Percentiles rank a stretch among this genome's conserved stretches.
phyloP scores from a whole-genome alignment of 2,329 filamentous ascomycete genomes.

The Alternaria ventricosa region DNA sequence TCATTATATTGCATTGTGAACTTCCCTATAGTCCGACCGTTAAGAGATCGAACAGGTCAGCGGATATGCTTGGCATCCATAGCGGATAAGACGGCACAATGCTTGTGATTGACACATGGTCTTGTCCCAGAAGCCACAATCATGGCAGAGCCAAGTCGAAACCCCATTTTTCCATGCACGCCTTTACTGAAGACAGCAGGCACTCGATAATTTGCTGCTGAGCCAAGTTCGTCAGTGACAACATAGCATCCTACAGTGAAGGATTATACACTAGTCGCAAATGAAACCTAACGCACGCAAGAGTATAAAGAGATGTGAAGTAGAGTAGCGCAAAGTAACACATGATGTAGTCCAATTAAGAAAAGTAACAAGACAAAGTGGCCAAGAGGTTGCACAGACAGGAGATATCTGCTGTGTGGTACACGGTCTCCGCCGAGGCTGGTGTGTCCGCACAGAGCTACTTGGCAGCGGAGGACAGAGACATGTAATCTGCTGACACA shows the following conservation, averaged over 20 bases:
- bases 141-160: neutral
- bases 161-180: neutral
- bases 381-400: constrained; percentile 8
- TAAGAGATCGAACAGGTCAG: neutral
- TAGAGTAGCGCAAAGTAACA: neutral
- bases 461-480: constrained; percentile 9
- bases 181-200: neutral
- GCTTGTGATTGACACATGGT: neutral
- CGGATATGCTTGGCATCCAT: neutral
- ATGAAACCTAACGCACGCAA: neutral
- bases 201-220: neutral
- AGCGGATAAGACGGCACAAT: neutral
- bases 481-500: neutral
- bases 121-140: neutral
- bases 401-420: neutral
- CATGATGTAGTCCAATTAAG: neutral
- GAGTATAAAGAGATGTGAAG: neutral
- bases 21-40: too few species aligned
- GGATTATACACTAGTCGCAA: neutral
- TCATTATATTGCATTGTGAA: neutral
- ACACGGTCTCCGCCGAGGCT: constrained; percentile 11
- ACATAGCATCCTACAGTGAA: neutral
- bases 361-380: neutral
- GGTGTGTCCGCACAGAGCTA: constrained; percentile 5
- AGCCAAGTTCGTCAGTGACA: neutral